A percentile compares a stretch with the other conserved stretches of the same genome.
Conservation (phyloP, 2,329 filamentous ascomycete genomes). For the Capronia epimyces region DNA sequence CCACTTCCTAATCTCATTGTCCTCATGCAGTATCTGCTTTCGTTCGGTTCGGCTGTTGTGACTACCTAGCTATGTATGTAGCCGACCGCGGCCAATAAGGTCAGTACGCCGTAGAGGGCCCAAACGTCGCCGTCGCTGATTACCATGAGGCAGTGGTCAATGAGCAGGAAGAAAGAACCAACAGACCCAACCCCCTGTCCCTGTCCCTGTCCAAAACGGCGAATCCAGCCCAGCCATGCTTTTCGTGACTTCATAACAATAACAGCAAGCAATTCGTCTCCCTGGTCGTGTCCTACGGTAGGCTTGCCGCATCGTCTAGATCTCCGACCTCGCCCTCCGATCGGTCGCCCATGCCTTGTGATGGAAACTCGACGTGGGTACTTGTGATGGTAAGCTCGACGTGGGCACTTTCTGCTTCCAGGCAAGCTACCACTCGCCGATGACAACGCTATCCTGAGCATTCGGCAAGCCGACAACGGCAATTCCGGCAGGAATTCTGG, state of each 20-base stretch:
- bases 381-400: too few species aligned
- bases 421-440: background rate
- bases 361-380: too few species aligned
- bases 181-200: background rate
- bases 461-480: slow-evolving; percentile 56
- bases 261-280: background rate
- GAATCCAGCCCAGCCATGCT: background rate
- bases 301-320: too few species aligned
- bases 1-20: too few species aligned
- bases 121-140: too few species aligned
- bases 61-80: too few species aligned
- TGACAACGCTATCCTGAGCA: slow-evolving; percentile 52
- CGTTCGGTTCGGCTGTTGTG: too few species aligned
- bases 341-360: too few species aligned
- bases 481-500: slow-evolving; percentile 53
- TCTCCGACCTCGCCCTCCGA: too few species aligned
- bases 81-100: too few species aligned
- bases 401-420: background rate
- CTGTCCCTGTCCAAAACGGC: background rate
- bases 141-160: background rate
- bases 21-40: too few species aligned
- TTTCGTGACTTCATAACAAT: background rate
- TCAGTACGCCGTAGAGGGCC: too few species aligned
- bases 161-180: background rate
- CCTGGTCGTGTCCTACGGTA: background rate